Evolutionary conservation across 192 early-diverging fungal species (phyloP).

Genomic region (Thoreauomyces humboldtii): DNA sequence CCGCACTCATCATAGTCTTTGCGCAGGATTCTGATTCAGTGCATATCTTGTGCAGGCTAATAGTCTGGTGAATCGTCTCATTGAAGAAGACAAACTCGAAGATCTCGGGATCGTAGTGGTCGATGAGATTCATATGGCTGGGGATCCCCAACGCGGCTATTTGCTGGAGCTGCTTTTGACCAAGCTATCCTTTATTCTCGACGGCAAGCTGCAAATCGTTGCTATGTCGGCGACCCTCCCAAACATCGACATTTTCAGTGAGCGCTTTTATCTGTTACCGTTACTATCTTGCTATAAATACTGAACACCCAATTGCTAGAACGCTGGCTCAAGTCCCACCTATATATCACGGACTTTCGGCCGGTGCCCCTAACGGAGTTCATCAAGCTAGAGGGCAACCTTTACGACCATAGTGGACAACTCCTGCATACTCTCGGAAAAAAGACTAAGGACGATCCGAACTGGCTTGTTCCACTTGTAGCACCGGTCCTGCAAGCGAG

Average conservation of each 20-base stretch:
- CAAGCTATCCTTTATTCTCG: slow-evolving; percentile 26
- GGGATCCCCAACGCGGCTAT: slow-evolving; percentile 37
- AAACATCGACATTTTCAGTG: slow-evolving; percentile 29
- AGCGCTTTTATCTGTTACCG: too few species aligned
- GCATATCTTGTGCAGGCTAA: slow-evolving; percentile 27
- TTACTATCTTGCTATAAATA: background rate
- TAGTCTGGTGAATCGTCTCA: slow-evolving; percentile 27
- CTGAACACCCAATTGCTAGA: slow-evolving; percentile 14
- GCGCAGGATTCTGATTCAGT: background rate
- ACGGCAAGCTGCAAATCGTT: slow-evolving; percentile 35
- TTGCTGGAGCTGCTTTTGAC: slow-evolving; percentile 37
- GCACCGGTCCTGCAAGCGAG: background rate
- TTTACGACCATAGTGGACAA: slow-evolving; percentile 26
- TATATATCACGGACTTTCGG: slow-evolving; percentile 31
- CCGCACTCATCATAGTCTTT: too few species aligned
- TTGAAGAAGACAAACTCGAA: slow-evolving; percentile 34
- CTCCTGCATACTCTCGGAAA: background rate
- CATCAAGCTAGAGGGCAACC: slow-evolving; percentile 29
- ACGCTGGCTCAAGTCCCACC: slow-evolving; percentile 32
- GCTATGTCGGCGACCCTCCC: slow-evolving; percentile 45
- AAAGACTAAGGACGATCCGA: background rate
- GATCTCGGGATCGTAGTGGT: slow-evolving; percentile 35
- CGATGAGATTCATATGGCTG: slow-evolving; percentile 40
- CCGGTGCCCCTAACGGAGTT: slow-evolving; percentile 35
- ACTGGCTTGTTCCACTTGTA: slow-evolving; percentile 28